phyloP scores from a whole-genome alignment of 106 monocot genomes.

The Dendrobium nobile region DNA sequence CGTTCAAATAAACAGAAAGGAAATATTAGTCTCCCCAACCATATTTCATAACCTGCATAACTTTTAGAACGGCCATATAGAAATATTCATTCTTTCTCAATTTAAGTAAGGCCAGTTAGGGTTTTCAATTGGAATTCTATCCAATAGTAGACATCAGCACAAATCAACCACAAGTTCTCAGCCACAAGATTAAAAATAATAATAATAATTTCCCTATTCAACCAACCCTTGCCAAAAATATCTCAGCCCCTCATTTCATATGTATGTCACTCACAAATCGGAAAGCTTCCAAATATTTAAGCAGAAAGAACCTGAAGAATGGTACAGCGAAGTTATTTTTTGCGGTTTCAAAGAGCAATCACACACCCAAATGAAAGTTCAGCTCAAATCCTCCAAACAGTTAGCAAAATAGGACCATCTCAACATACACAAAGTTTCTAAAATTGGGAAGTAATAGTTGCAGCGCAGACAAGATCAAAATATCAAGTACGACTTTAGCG shows the following conservation, averaged over 20 bases:
- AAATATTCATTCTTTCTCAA: not conserved
- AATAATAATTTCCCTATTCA: not conserved
- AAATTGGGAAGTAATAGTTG: not conserved
- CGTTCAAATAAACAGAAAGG: not conserved
- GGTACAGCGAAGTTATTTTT: not conserved
- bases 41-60: not conserved
- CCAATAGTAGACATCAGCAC: not conserved
- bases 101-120: not conserved
- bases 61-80: not conserved
- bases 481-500: not conserved
- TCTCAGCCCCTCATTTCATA: not conserved
- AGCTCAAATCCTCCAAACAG: not conserved
- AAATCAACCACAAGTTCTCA: no score
- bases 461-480: not conserved
- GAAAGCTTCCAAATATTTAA: no score
- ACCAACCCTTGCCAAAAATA: not conserved
- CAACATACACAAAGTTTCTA: not conserved
- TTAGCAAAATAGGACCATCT: not conserved
- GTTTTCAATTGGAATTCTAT: not conserved
- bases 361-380: not conserved
- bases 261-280: no score
- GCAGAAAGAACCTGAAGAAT: not conserved
- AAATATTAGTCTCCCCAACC: no score
- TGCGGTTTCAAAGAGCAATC: not conserved
- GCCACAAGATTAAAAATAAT: not conserved